Evolutionary conservation across 1,284 basidiomycete genomes (phyloP), one percentile per base, ranked within the genome.

Genomic region (Amylostereum areolatum): DNA sequence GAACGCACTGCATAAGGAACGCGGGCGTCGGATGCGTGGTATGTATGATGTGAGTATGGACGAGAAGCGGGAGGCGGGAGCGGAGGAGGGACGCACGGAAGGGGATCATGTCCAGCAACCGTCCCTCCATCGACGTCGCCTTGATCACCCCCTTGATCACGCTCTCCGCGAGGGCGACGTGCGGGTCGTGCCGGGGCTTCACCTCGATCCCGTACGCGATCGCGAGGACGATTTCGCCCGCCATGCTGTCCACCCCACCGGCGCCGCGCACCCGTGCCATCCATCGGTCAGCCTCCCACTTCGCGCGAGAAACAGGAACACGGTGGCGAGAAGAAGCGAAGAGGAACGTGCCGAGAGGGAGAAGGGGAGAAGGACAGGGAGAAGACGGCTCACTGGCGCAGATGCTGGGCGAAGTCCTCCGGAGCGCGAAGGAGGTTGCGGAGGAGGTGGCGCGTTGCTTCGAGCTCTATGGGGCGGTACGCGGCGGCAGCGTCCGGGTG

Each of bases 391-490:
- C 56, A 68, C 56, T 60, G 52, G 12, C 57, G 54, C 4, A 66
- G 39, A 34, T 72, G 52, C 31, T 54, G 45, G 49, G 48, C 44
- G 28, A 59, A 53, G 3, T 43, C 52, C 5, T 55, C 54, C 1
- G 60, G 59, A 2, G 51, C 55, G 1, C 51, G 42, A 24, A 71
- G 54, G 29, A 75, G 49, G 7, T 54, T 58, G 10, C 57, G 48
- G 11, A 77, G 54, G 24, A 75, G 55, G 7, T 64, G 58, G 29
- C 64, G 56, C 4, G 55, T 59, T 43, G 69, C 69, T 24, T 53
- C 53, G 37, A 60, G 56, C 35, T 72, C 65, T 12, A 65, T 54
- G 3, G 65, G 58, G 1, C 52, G 46, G 45, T 68, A 69, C 35
- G 55, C 55, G 2, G 54, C 48, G 32, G 55, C 46, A 0, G 57